phyloP scores from a whole-genome alignment of 108 stramenopile species.

The Aurantiochytrium sp. region DNA sequence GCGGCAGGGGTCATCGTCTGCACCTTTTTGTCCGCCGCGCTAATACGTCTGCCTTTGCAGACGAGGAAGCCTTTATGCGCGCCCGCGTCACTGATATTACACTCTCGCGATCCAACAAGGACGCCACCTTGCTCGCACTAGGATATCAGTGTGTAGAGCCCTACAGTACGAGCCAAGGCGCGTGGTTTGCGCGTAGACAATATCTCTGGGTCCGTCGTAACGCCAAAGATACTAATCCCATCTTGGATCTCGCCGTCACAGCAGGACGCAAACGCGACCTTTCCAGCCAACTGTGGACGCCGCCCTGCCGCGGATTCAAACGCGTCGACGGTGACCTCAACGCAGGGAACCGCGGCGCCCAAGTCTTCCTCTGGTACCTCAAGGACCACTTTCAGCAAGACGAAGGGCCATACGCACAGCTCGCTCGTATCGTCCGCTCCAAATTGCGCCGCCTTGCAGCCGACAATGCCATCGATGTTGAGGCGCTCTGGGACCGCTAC shows the following conservation, averaged over 20 bases:
- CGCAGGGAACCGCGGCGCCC: background rate
- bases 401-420: background rate
- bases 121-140: background rate
- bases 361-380: slow-evolving; percentile 10
- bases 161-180: background rate
- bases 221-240: background rate
- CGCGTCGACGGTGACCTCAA: background rate
- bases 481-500: background rate
- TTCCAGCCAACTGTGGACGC: background rate
- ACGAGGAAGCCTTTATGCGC: background rate
- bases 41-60: background rate
- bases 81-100: background rate
- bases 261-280: background rate
- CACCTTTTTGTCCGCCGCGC: background rate
- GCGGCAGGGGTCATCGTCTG: background rate
- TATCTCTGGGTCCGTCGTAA: slow-evolving; percentile 6
- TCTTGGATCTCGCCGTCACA: background rate
- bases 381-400: background rate
- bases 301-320: background rate
- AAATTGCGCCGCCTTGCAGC: background rate
- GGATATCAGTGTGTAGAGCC: slow-evolving; percentile 1
- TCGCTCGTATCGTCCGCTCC: background rate
- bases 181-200: background rate
- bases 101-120: background rate
- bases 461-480: background rate